These are phyloP conservation scores for Porphyrellus sp. DNA, from an alignment of 1,284 basidiomycete species.

Conservation along the genomic window DNA sequence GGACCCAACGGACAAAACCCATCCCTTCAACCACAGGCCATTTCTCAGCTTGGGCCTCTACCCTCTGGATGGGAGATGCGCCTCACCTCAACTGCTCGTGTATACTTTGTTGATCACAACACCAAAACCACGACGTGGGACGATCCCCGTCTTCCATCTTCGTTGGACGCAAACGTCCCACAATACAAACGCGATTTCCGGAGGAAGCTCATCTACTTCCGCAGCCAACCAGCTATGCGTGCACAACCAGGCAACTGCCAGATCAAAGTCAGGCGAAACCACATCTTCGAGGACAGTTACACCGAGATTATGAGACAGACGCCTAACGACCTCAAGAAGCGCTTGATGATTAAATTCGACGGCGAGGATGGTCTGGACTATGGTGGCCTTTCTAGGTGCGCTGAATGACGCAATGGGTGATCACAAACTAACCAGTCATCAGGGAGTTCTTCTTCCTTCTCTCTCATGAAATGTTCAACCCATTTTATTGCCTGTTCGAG, in stretches of 20 bases:
- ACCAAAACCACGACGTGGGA: constrained; percentile 99
- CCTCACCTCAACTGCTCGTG: constrained; percentile 87
- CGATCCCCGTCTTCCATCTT: constrained; percentile 84
- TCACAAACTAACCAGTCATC: constrained; percentile 17
- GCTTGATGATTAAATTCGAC: constrained; percentile 97
- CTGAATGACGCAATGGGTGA: constrained; percentile 7
- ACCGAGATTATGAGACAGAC: constrained; percentile 96
- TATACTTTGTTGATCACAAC: constrained; percentile 97
- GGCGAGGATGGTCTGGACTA: constrained; percentile 96
- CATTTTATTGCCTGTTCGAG: constrained; percentile 95
- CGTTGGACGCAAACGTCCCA: constrained; percentile 85
- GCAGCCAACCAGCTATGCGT: constrained; percentile 90
- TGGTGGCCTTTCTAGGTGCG: constrained; percentile 84
- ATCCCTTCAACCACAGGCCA: constrained; percentile 81
- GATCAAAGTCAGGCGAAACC: constrained; percentile 89
- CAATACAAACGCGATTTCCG: constrained; percentile 98
- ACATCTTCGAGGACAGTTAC: constrained; percentile 94
- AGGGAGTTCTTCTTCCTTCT: constrained; percentile 87
- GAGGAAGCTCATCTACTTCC: constrained; percentile 95
- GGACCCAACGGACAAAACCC: constrained; percentile 82
- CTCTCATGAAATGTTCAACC: constrained; percentile 94
- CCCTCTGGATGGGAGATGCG: constrained; percentile 98
- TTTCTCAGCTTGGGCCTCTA: constrained; percentile 87
- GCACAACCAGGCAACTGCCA: constrained; percentile 90
- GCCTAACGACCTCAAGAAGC: constrained; percentile 91